Percentiles rank a stretch among this genome's conserved stretches.
These are phyloP conservation scores for Curvularia eragrostidis DNA, from an alignment of 2,329 filamentous ascomycete species.

Conservation along the genomic window DNA sequence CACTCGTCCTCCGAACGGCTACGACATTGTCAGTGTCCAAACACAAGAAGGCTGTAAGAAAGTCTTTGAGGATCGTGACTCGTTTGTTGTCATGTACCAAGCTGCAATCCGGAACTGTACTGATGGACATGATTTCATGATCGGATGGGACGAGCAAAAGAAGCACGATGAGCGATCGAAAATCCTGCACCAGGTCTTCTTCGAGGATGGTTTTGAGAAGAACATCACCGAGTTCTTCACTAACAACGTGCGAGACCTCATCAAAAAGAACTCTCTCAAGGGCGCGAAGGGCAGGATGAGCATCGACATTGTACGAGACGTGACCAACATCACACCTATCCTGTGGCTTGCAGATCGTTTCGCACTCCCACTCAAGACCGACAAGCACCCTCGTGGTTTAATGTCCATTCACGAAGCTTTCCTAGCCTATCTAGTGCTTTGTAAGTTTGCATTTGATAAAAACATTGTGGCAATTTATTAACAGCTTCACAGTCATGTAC, in stretches of 20 bases:
- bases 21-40: conserved; percentile 56
- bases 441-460: conserved; percentile 1
- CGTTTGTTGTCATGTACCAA: conserved; percentile 56
- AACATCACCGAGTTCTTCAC: conserved; percentile 71
- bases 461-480: background rate
- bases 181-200: conserved; percentile 60
- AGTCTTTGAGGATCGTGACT: conserved; percentile 58
- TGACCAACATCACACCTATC: conserved; percentile 71
- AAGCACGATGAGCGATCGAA: conserved; percentile 48
- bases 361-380: conserved; percentile 70
- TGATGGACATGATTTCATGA: conserved; percentile 62
- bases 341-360: conserved; percentile 69
- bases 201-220: conserved; percentile 67
- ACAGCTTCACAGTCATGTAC: conserved; percentile 54
- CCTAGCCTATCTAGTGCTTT: conserved; percentile 67
- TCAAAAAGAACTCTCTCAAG: conserved; percentile 55
- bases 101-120: conserved; percentile 70
- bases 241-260: conserved; percentile 53
- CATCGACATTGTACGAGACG: conserved; percentile 66
- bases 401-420: conserved; percentile 57
- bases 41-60: conserved; percentile 59
- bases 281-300: conserved; percentile 55
- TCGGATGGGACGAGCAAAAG: conserved; percentile 51
- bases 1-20: conserved; percentile 51
- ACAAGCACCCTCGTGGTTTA: conserved; percentile 64